A percentile compares a stretch with the other conserved stretches of the same genome.
Conservation (phyloP, 768 basidiomycete genomes). For the Collybiopsis confluens region DNA sequence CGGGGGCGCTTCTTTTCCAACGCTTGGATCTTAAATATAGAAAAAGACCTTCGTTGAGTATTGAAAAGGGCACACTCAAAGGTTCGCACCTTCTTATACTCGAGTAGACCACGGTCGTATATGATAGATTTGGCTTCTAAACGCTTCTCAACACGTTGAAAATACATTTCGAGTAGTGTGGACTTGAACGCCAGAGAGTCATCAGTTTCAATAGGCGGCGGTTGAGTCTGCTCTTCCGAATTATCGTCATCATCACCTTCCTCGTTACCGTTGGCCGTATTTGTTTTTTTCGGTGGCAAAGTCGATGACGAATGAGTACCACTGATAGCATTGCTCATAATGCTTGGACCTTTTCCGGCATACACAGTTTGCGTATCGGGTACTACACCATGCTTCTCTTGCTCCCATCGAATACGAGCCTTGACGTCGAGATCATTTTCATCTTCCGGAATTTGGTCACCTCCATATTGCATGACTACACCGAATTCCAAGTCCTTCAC, state of each 20-base stretch:
- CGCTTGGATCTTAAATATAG: constrained; percentile 68
- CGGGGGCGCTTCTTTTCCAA: constrained; percentile 86
- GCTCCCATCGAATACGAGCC: constrained; percentile 47
- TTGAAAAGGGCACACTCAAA: not conserved
- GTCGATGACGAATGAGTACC: constrained; percentile 28
- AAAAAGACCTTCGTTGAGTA: no score
- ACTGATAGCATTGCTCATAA: constrained; percentile 38
- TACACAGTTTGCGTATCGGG: constrained; percentile 5
- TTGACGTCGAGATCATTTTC: constrained; percentile 73
- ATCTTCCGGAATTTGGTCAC: constrained; percentile 76
- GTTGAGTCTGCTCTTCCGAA: constrained; percentile 66
- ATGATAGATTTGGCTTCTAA: constrained; percentile 83
- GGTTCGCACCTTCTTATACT: constrained; percentile 85
- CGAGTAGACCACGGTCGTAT: constrained; percentile 86
- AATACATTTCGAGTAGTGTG: constrained; percentile 86
- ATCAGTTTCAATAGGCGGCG: constrained; percentile 77
- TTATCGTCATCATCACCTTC: constrained; percentile 55
- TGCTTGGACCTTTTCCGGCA: constrained; percentile 35
- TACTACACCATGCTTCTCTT: constrained; percentile 34
- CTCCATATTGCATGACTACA: constrained; percentile 79
- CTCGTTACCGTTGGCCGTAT: constrained; percentile 41
- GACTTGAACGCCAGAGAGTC: constrained; percentile 88
- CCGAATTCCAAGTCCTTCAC: constrained; percentile 97
- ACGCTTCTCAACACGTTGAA: constrained; percentile 81
- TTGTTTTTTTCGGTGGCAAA: constrained; percentile 11